Base-by-base conservation (phyloP, 2,329 filamentous ascomycete genomes). In the Dactylellina leptospora region DNA sequence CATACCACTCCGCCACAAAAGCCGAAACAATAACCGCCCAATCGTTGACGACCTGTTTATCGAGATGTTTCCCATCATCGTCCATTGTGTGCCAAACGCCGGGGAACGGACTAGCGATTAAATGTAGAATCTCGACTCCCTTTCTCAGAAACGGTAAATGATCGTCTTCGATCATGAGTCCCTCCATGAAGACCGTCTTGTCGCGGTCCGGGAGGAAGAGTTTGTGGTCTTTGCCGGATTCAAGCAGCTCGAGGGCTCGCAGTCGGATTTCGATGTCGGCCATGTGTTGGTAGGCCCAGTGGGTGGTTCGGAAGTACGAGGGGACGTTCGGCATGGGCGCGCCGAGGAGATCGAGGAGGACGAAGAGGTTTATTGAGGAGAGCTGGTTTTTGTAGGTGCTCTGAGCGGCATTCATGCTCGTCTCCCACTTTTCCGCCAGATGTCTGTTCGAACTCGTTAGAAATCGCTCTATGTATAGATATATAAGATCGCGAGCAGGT, bases 1-100 rank as follows among this genome's bases (percentile, higher is more conserved):
- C 93, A 86, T 97, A 86, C 92, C 93, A 97, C 80, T 97, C 93
- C 0, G 90, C 88, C 30, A 88, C 85, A 81, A 97, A 99, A 0
- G 88, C 93, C 0, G 90, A 89, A 4, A 93, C 83, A 51, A 99
- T 88, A 78, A 86, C 88, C 16, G 90, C 87, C 95, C 95, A 99
- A 79, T 99, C 95, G 76, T 90, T 85, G 33, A 93, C 86, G 0
- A 90, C 93, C 6, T 86, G 83, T 75, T 89, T 82, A 79, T 99
- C 92, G 62, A 99, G 81, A 80, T 97, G 90, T 75, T 88, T 87
- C 1, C 87, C 93, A 76, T 96, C 89, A 78, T 99, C 95, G 0
- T 88, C 82, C 77, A 92, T 87, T 0, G 84, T 89, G 81, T 99
- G 95, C 95, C 95, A 99, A 1, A 96, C 90, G 0, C 75, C 56